Conservation (phyloP, 2,329 filamentous ascomycete genomes). For the Daldinia eschscholtzii region DNA sequence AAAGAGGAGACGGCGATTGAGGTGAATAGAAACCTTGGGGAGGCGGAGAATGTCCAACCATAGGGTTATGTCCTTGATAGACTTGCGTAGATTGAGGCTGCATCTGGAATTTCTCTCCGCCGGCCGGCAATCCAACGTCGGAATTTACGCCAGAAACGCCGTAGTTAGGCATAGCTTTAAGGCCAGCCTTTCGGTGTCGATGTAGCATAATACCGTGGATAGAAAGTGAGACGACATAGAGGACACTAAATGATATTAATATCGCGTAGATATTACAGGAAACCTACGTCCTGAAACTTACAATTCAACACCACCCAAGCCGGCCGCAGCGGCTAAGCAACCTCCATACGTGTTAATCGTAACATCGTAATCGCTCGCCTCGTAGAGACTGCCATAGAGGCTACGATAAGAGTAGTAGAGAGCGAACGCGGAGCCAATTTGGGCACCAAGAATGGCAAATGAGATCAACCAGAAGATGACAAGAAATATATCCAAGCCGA, state of each 20-base stretch:
- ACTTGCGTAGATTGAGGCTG: conserved; percentile 46
- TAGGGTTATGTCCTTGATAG: conserved; percentile 33
- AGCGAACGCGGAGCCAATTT: conserved; percentile 48
- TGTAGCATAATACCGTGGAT: conserved; percentile 58
- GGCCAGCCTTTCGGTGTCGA: conserved; percentile 60
- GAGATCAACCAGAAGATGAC: conserved; percentile 66
- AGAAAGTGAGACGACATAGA: conserved; percentile 58
- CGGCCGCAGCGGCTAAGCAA: conserved; percentile 55
- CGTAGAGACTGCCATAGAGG: conserved; percentile 46
- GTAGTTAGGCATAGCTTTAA: conserved; percentile 54
- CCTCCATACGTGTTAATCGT: conserved; percentile 36
- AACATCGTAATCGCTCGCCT: conserved; percentile 23
- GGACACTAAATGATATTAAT: conserved; percentile 53
- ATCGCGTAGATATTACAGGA: not conserved
- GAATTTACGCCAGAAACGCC: conserved; percentile 43
- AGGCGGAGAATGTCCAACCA: conserved; percentile 26
- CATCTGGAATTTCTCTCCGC: conserved; percentile 49
- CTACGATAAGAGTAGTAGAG: conserved; percentile 46
- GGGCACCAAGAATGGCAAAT: conserved; percentile 58
- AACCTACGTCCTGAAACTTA: conserved; percentile 49
- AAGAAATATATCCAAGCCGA: conserved; percentile 64
- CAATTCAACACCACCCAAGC: conserved; percentile 60
- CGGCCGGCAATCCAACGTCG: conserved; percentile 33
- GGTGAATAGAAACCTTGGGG: conserved; percentile 38
- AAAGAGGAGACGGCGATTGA: conserved; percentile 39